phyloP scores from a whole-genome alignment of 2,329 filamentous ascomycete genomes.

The Dichotomopilus funicola region DNA sequence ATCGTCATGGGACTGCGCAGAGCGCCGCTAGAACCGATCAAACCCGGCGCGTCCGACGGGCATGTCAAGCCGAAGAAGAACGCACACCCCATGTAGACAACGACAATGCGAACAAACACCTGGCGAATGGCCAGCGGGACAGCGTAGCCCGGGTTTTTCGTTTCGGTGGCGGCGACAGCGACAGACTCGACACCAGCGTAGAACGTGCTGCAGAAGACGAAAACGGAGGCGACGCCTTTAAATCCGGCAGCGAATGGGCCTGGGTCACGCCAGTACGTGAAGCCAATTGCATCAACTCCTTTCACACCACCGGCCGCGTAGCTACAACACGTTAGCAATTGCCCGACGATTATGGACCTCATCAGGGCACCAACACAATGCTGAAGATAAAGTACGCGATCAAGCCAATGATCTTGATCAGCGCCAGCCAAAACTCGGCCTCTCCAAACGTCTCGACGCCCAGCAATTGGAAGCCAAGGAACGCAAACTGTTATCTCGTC shows the following conservation, averaged over 20 bases:
- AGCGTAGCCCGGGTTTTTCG: conserved; percentile 49
- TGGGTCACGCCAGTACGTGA: conserved; percentile 64
- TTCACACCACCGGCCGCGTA: conserved; percentile 62
- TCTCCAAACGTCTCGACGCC: conserved; percentile 71
- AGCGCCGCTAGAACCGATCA: conserved; percentile 56
- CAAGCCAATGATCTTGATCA: conserved; percentile 63
- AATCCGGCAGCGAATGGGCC: conserved; percentile 67
- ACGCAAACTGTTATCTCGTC: conserved; percentile 36
- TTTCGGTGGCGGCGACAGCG: conserved; percentile 57
- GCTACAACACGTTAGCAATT: conserved; percentile 20
- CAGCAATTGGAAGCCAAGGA: conserved; percentile 62
- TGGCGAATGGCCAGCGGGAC: conserved; percentile 54
- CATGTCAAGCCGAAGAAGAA: conserved; percentile 72
- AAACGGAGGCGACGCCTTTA: conserved; percentile 57
- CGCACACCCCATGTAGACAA: conserved; percentile 61
- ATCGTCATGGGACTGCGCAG: conserved; percentile 68
- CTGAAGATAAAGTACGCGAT: conserved; percentile 68
- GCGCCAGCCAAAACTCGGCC: conserved; percentile 72
- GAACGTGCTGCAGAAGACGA: conserved; percentile 64
- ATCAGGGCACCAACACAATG: conserved; percentile 43
- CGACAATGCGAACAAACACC: conserved; percentile 55
- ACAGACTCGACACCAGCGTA: conserved; percentile 62
- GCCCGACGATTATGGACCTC: background rate
- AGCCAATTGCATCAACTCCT: conserved; percentile 57
- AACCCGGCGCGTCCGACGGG: conserved; percentile 57